Base-by-base conservation (phyloP, 768 basidiomycete species). In the Macrocybe gigantea region DNA sequence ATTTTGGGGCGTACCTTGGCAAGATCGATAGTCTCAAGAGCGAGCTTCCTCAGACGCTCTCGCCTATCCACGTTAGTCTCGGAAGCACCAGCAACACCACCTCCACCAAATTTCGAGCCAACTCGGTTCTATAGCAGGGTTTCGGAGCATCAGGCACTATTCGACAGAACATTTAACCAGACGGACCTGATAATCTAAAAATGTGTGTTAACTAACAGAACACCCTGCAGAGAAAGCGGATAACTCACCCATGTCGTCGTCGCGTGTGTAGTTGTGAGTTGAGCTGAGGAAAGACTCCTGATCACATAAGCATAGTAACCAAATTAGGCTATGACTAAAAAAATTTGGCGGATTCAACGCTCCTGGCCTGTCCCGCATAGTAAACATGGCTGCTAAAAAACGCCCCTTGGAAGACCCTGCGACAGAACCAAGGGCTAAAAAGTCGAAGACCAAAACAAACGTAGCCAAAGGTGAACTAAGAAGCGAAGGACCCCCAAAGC, bases 1-100 rank as follows among this genome's bases (percentile, higher is more conserved):
- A 11, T 22, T 22, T 22, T 4, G 4, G 1, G 22, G 56, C 77
- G 51, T 56, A 88, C 95, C 74, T 97, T 98, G 35, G 95, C 94
- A 45, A 98, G 79, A 66, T 99, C 96, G 58, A 99, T 97, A 0
- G 95, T 97, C 70, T 97, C 94, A 50, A 97, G 72, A 2, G 93
- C 94, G 40, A 99, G 83, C 71, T 98, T 98, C 49, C 94, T 73
- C 38, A 98, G 75, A 45, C 95, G 85, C 64, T 99, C 96, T 49
- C 95, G 78, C 52, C 96, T 74, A 72, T 98, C 95, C 12, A 99
- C 86, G 63, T 97, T 96, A 33, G 85, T 86, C 71, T 98, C 96
- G 15, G 88, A 91, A 9, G 88, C 91, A 32, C 95, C 92, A 36
- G 95, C 94, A 45, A 94, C 90, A 72, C 93, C 93, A 63, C 93